Percentiles rank a stretch among this genome's conserved stretches.
Evolutionary conservation across 2,329 filamentous ascomycete species (phyloP).

Genomic region (Fusarium coicis): DNA sequence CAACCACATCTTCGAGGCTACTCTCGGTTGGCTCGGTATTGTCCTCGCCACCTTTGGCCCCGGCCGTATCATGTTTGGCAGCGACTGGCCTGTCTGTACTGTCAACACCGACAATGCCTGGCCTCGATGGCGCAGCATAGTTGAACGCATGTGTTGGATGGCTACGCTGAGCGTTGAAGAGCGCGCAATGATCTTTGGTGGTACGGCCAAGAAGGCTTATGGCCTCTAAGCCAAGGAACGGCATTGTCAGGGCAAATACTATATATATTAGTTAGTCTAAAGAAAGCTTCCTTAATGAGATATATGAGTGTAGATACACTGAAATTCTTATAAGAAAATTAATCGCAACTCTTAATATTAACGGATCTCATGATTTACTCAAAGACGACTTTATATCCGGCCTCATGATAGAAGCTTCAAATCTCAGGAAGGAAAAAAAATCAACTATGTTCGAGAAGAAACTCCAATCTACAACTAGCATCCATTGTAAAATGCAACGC

Average conservation of each 20-base stretch:
- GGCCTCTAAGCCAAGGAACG: conserved; percentile 50
- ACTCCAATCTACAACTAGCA: conserved; percentile 24
- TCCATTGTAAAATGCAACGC: conserved; percentile 19
- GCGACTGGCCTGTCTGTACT: conserved; percentile 94
- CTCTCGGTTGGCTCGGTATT: conserved; percentile 77
- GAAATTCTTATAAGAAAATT: neutral
- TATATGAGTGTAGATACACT: conserved; percentile 1
- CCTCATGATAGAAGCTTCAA: neutral
- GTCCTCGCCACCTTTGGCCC: conserved; percentile 79
- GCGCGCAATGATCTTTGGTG: conserved; percentile 75
- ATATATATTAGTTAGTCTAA: neutral
- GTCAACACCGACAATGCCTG: conserved; percentile 71
- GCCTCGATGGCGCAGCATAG: conserved; percentile 78
- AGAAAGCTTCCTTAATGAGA: neutral
- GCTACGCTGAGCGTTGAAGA: conserved; percentile 69
- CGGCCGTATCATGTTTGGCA: conserved; percentile 84
- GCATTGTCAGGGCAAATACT: neutral
- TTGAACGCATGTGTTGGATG: conserved; percentile 74
- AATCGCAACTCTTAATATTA: conserved; percentile 14
- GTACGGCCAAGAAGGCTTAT: conserved; percentile 79
- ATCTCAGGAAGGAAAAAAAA: neutral
- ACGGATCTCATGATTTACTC: neutral
- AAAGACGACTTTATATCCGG: neutral
- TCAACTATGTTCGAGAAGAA: conserved; percentile 6
- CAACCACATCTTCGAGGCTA: conserved; percentile 69